Conservation (phyloP, 2,329 filamentous ascomycete species). For the Diplodia seriata region DNA sequence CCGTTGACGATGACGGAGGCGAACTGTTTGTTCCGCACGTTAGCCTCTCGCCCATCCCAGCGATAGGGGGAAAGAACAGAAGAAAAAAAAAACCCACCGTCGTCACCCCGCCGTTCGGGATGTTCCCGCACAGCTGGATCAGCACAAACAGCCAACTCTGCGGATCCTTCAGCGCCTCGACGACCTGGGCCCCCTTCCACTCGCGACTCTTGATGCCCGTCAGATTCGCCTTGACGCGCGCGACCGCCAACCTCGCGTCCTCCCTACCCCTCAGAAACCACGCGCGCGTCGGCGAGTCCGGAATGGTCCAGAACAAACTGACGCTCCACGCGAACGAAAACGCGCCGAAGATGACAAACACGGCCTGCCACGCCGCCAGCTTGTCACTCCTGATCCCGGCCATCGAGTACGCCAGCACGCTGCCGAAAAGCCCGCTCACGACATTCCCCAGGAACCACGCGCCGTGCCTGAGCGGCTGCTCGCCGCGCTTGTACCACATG, state of each 20-base stretch:
- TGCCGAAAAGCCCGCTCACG: constrained; percentile 2
- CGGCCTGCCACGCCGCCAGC: constrained; percentile 20
- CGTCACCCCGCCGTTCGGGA: constrained; percentile 29
- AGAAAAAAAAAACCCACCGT: constrained; percentile 2
- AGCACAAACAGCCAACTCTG: constrained; percentile 32
- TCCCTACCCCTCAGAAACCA: constrained; percentile 13
- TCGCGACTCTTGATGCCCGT: constrained; percentile 36
- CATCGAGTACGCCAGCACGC: constrained; percentile 26
- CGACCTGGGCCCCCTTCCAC: constrained; percentile 49
- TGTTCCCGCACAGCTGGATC: constrained; percentile 24
- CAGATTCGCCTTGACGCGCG: constrained; percentile 34
- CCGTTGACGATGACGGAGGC: constrained; percentile 30
- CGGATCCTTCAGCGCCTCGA: constrained; percentile 44
- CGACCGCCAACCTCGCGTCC: constrained; percentile 45
- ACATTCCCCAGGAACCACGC: constrained; percentile 31
- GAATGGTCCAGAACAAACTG: constrained; percentile 10
- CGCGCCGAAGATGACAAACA: constrained; percentile 34
- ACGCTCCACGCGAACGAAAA: constrained; percentile 40
- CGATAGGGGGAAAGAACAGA: no score
- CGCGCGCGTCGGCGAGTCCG: constrained; percentile 13
- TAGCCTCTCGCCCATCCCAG: neutral
- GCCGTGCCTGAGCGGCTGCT: constrained; percentile 25
- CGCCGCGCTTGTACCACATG: constrained; percentile 37
- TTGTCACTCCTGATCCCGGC: constrained; percentile 4
- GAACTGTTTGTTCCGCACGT: constrained; percentile 16